Percentiles rank a stretch among this genome's conserved stretches.
phyloP scores from a whole-genome alignment of 768 basidiomycete genomes.

The Lepiota brunneoincarnata region DNA sequence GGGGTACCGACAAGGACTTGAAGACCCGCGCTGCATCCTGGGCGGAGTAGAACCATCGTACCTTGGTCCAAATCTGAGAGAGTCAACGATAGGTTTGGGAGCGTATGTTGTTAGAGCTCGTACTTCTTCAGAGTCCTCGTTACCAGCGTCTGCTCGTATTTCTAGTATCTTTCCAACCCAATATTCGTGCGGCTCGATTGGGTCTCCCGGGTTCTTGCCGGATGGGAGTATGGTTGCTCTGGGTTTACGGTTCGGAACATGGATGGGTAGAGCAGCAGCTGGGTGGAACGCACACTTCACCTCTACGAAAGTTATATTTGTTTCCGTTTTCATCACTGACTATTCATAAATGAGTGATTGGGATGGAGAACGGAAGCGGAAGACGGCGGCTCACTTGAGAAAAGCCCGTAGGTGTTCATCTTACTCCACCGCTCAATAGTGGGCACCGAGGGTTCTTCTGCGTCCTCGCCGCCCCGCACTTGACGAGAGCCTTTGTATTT shows the following conservation, averaged over 20 bases:
- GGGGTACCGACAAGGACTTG: slow-evolving; percentile 48
- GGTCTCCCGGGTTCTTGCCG: slow-evolving; percentile 20
- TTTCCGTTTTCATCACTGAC: slow-evolving; percentile 21
- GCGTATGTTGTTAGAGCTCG: slow-evolving; percentile 1
- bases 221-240: slow-evolving; percentile 45
- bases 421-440: slow-evolving; percentile 15
- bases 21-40: slow-evolving; percentile 41
- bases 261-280: background rate
- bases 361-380: background rate
- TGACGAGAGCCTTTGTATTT: no score
- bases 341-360: background rate
- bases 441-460: slow-evolving; percentile 2
- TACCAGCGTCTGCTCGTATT: slow-evolving; percentile 33
- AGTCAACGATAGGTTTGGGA: background rate
- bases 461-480: no score
- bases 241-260: background rate
- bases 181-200: slow-evolving; percentile 33
- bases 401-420: slow-evolving; percentile 18
- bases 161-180: slow-evolving; percentile 52
- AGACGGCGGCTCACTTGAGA: slow-evolving; percentile 12
- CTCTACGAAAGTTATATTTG: slow-evolving; percentile 26
- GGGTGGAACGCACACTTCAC: slow-evolving; percentile 37
- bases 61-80: slow-evolving; percentile 47
- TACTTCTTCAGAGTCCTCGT: slow-evolving; percentile 28
- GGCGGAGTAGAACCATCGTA: slow-evolving; percentile 57